A percentile compares a stretch with the other conserved stretches of the same genome.
Conservation (phyloP, 768 basidiomycete species). For the Amanita pseudoporphyria region DNA sequence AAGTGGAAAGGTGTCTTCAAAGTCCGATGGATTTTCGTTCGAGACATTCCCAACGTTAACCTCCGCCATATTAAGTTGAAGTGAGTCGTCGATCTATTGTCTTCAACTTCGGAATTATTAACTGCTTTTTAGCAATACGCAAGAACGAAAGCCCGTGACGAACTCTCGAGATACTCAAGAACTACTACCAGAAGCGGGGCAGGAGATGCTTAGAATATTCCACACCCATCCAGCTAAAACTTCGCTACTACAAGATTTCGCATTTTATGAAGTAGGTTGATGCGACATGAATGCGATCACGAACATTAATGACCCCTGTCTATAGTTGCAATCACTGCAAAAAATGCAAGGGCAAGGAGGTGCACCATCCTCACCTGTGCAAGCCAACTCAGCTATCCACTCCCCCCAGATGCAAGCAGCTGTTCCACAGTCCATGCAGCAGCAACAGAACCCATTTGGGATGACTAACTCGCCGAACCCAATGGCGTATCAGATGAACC, state of each 20-base stretch:
- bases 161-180: slow-evolving; percentile 98
- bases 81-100: slow-evolving; percentile 49
- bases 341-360: slow-evolving; percentile 40
- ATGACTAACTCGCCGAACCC: slow-evolving; percentile 38
- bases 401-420: slow-evolving; percentile 31
- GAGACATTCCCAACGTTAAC: slow-evolving; percentile 87
- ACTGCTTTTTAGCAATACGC: slow-evolving; percentile 64
- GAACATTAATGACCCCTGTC: neutral
- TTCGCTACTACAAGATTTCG: slow-evolving; percentile 87
- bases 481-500: slow-evolving; percentile 47
- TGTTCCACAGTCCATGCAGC: slow-evolving; percentile 19
- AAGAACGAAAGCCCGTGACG: slow-evolving; percentile 96
- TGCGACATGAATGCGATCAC: neutral
- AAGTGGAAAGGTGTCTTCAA: slow-evolving; percentile 99
- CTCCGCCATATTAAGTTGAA: slow-evolving; percentile 83
- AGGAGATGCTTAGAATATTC: slow-evolving; percentile 96
- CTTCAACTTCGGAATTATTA: neutral
- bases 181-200: slow-evolving; percentile 88
- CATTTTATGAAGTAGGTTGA: slow-evolving; percentile 71
- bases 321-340: slow-evolving; percentile 78
- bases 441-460: slow-evolving; percentile 37
- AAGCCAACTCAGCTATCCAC: slow-evolving; percentile 25
- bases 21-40: slow-evolving; percentile 95
- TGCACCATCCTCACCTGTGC: slow-evolving; percentile 29
- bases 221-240: slow-evolving; percentile 89